Evolutionary conservation across 2,329 filamentous ascomycete species (phyloP), one percentile per base, ranked within the genome.

Genomic region (Alternaria alternata): DNA sequence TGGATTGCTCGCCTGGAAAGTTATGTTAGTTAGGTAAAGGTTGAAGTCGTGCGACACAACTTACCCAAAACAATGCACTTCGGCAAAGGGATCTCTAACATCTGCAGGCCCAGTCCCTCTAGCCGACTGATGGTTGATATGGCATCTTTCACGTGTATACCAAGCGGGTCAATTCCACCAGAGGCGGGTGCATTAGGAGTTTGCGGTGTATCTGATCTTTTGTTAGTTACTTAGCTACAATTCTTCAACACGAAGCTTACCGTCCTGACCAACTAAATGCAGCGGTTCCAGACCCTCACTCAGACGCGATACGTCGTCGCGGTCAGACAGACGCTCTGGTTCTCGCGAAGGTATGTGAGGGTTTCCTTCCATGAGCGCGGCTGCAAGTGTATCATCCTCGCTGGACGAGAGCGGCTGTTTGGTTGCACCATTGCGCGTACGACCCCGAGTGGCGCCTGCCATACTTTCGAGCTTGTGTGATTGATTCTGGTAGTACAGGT

Each of bases 61-160:
- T 18, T 56, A 75, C 93, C 93, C 0, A 96, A 88, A 0, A 96
- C 86, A 6, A 94, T 91, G 9, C 96, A 88, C 67, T 93, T 92
- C 0, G 93, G 92, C 0, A 96, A 81, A 0, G 87, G 86, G 0
- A 92, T 86, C 0, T 81, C 71, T 5, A 88, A 86, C 18, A 91
- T 87, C 51, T 91, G 88, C 0, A 96, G 88, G 0, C 91, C 91
- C 0, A 94, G 84, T 6, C 88, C 84, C 51, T 92, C 87, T 0
- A 97, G 84, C 48, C 64, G 63, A 12, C 86, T 87, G 0, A 93
- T 84, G 0, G 87, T 86, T 47, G 90, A 83, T 2, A 92, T 89
- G 49, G 89, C 87, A 0, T 85, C 83, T 52, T 90, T 90, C 1
- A 90, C 79, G 46, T 87, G 84, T n/a, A 84, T 81, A 0, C 88